Percentiles rank a stretch among this genome's conserved stretches.
These are phyloP conservation scores for Kazachstania africana DNA, from an alignment of 805 yeast species.

Conservation along the genomic window DNA sequence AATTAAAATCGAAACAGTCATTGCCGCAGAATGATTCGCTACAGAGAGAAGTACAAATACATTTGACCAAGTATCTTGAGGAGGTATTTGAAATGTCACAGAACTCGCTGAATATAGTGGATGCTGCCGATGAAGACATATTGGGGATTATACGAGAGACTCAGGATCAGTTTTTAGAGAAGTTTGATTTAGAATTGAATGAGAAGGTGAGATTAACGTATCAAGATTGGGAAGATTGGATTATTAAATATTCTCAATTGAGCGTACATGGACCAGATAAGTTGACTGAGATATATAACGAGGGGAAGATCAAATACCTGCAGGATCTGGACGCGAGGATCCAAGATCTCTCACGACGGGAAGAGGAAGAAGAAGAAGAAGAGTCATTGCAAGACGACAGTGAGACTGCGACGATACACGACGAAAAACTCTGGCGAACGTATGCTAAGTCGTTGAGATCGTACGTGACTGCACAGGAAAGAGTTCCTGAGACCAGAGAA, in stretches of 20 bases:
- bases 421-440: neutral
- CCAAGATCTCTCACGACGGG: slow-evolving; percentile 3
- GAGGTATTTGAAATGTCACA: slow-evolving; percentile 41
- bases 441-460: neutral
- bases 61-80: slow-evolving; percentile 15
- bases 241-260: slow-evolving; percentile 43
- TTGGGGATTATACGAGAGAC: slow-evolving; percentile 11
- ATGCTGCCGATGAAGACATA: slow-evolving; percentile 23
- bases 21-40: slow-evolving; percentile 13
- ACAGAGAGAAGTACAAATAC: slow-evolving; percentile 14
- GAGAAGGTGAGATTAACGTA: slow-evolving; percentile 45
- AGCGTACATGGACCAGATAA: slow-evolving; percentile 41
- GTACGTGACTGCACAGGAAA: neutral
- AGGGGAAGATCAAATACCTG: slow-evolving; percentile 18
- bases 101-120: slow-evolving; percentile 48
- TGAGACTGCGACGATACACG: neutral
- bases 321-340: slow-evolving; percentile 16
- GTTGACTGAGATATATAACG: slow-evolving; percentile 29
- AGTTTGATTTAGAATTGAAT: slow-evolving; percentile 57
- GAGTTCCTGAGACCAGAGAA: neutral
- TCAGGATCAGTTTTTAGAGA: slow-evolving; percentile 37
- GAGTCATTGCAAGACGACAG: neutral
- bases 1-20: slow-evolving; percentile 11
- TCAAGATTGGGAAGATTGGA: slow-evolving; percentile 48
- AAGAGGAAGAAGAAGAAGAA: neutral